Evolutionary conservation across 192 early-diverging fungal genomes (phyloP).

Genomic region (Linderina pennispora): DNA sequence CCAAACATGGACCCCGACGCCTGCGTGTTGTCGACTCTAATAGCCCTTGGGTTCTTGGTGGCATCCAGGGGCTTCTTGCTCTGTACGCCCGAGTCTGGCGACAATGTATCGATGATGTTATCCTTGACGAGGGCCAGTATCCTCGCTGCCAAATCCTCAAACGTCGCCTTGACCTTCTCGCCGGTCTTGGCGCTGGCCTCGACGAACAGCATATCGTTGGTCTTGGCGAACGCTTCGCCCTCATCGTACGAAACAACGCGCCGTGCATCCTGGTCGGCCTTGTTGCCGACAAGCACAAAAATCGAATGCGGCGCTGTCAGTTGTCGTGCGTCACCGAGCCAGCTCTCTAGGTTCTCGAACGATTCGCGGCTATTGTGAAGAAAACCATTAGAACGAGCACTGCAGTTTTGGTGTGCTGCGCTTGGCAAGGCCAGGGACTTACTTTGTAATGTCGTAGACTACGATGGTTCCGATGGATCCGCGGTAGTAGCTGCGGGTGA

Average conservation of each 20-base stretch:
- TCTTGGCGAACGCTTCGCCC: slow-evolving; percentile 49
- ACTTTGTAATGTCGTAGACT: slow-evolving; percentile 78
- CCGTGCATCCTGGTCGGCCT: slow-evolving; percentile 38
- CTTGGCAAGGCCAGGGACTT: slow-evolving; percentile 27
- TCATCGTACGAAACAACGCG: slow-evolving; percentile 48
- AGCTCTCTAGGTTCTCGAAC: slow-evolving; percentile 57
- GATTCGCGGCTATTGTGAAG: slow-evolving; percentile 31
- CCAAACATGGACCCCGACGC: not conserved
- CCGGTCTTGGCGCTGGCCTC: slow-evolving; percentile 64
- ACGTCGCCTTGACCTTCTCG: slow-evolving; percentile 47
- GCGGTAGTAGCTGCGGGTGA: slow-evolving; percentile 75
- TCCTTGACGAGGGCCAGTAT: slow-evolving; percentile 20
- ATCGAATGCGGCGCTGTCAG: slow-evolving; percentile 62
- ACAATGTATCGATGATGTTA: slow-evolving; percentile 20
- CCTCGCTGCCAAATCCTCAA: slow-evolving; percentile 21
- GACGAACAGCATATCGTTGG: slow-evolving; percentile 52
- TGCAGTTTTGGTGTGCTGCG: slow-evolving; percentile 3
- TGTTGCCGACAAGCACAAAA: slow-evolving; percentile 69
- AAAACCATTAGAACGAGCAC: not conserved
- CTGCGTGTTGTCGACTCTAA: not conserved
- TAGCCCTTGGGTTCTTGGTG: not conserved
- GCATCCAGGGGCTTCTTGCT: slow-evolving; percentile 32
- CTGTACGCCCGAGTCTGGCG: slow-evolving; percentile 45
- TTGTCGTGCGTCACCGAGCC: slow-evolving; percentile 60
- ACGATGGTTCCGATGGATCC: slow-evolving; percentile 72